Evolutionary conservation across 257 asterid genomes (phyloP), one percentile per base, ranked within the genome.

Genomic region (Voacanga thouarsii): DNA sequence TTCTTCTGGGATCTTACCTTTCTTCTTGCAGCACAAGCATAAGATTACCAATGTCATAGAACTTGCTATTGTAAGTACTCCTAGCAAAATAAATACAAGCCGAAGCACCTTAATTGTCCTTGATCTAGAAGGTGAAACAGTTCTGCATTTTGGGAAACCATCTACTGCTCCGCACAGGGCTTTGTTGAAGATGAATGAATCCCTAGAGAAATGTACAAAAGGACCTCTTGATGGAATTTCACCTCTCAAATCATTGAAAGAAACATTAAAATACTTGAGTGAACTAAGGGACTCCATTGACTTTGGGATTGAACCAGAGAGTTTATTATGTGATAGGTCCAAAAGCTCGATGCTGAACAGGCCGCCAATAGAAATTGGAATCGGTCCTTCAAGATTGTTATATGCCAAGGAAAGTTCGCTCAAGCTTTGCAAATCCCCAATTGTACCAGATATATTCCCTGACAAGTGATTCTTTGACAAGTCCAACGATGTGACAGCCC

Each of bases 201-300:
- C 37, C 76, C 83, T 50, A 70, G 43, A 26, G 70, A 72, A 50
- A 16, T 50, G 28, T 39, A 3, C 5, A 33, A 72, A 72, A 26
- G 76, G 76, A 1, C 76, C 84, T 55, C 33, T 57, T 8, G 81
- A 41, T 7, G 75, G 86, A 78, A 85, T 75, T 16, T 12, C 79
- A 30, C 91, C 86, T 6, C 84, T 61, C 55, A 87, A 74, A 41
- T 57, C 16, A 68, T 85, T 88, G 26, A 49, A 45, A 18, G 80
- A 69, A 57, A 88, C 33, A 45, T 83, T 37, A 84, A 81, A 64
- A 80, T 79, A 45, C 83, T 75, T 50, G 83, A 81, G 72, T 39
- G 50, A 67, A 18, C 16, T 67, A 14, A 67, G 72, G 39, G 72
- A 50, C 49, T 67, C 30, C 21, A 39, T 39, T 43, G 72, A 67